phyloP scores from a whole-genome alignment of 2,329 filamentous ascomycete species.

The Trichoderma cornu-damae region DNA sequence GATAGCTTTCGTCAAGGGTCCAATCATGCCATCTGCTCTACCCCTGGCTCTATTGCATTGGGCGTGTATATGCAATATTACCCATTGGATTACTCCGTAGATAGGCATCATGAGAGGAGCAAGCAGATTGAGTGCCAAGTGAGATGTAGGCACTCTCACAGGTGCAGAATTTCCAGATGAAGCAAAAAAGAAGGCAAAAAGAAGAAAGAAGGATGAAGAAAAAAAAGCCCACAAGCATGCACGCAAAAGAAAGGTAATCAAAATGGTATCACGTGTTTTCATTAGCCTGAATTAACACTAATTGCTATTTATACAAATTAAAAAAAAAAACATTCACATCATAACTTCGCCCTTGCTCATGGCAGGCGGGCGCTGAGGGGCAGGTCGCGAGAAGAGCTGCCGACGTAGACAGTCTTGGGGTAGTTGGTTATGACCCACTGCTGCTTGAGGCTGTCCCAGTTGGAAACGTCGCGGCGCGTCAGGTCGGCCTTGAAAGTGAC shows the following conservation, averaged over 20 bases:
- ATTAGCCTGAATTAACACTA: conserved; percentile 11
- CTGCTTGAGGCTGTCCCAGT: conserved; percentile 76
- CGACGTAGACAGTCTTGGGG: conserved; percentile 52
- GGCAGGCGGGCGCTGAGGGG: conserved; percentile 34
- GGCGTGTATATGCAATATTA: too few relatives aligned
- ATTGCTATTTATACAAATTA: conserved; percentile 11
- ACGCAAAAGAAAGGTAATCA: background rate
- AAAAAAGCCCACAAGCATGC: background rate
- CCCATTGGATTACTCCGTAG: too few relatives aligned
- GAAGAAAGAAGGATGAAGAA: background rate
- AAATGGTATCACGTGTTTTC: background rate
- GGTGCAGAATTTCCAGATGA: too few relatives aligned
- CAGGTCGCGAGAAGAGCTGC: conserved; percentile 52
- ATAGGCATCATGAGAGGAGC: background rate
- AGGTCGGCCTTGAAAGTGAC: conserved; percentile 62
- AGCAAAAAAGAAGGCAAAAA: too few relatives aligned
- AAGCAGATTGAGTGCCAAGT: too few relatives aligned
- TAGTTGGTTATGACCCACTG: conserved; percentile 67
- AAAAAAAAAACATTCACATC: conserved; percentile 14
- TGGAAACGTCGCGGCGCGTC: conserved; percentile 75
- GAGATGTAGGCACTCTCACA: too few relatives aligned
- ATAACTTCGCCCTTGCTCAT: conserved; percentile 8
- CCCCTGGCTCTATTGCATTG: too few relatives aligned
- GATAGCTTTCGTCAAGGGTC: too few relatives aligned
- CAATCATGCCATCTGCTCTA: too few relatives aligned